Conservation (phyloP, 2,329 filamentous ascomycete genomes). For the Pseudogymnoascus sp. region DNA sequence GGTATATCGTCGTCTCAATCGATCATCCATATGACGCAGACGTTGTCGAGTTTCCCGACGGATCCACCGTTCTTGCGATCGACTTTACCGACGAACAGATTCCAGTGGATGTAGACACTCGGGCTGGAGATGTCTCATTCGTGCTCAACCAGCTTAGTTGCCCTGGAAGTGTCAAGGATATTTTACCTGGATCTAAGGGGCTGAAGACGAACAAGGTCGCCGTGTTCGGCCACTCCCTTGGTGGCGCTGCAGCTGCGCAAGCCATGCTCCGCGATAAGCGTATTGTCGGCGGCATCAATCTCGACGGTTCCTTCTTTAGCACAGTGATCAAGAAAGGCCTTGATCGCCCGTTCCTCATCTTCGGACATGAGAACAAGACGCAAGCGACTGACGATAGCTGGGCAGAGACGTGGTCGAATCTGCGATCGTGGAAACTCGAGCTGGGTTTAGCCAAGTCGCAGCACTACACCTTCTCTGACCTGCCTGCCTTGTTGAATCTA, state of each 20-base stretch:
- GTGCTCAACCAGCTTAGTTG: conserved; percentile 18
- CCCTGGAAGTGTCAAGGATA: neutral
- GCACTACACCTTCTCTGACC: conserved; percentile 29
- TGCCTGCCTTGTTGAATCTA: conserved; percentile 21
- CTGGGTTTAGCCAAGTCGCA: conserved; percentile 22
- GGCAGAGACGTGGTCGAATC: conserved; percentile 21
- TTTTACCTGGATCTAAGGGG: conserved; percentile 13
- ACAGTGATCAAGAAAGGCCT: conserved; percentile 21
- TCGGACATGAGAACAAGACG: conserved; percentile 26
- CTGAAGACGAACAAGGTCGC: conserved; percentile 23
- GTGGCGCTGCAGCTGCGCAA: conserved; percentile 28
- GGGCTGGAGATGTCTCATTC: conserved; percentile 21
- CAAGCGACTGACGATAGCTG: conserved; percentile 17
- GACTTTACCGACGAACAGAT: conserved; percentile 16
- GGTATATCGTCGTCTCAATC: conserved; percentile 29
- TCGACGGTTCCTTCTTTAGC: conserved; percentile 31
- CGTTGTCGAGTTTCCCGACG: conserved; percentile 29
- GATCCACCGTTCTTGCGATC: conserved; percentile 11
- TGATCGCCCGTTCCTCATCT: conserved; percentile 25
- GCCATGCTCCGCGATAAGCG: conserved; percentile 26
- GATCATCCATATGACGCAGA: conserved; percentile 31
- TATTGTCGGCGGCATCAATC: conserved; percentile 29
- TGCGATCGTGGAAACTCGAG: conserved; percentile 26
- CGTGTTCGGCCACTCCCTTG: conserved; percentile 29
- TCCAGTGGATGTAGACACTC: conserved; percentile 13